Evolutionary conservation across 768 basidiomycete species (phyloP).

Genomic region (Kwoniella mangroviensis): DNA sequence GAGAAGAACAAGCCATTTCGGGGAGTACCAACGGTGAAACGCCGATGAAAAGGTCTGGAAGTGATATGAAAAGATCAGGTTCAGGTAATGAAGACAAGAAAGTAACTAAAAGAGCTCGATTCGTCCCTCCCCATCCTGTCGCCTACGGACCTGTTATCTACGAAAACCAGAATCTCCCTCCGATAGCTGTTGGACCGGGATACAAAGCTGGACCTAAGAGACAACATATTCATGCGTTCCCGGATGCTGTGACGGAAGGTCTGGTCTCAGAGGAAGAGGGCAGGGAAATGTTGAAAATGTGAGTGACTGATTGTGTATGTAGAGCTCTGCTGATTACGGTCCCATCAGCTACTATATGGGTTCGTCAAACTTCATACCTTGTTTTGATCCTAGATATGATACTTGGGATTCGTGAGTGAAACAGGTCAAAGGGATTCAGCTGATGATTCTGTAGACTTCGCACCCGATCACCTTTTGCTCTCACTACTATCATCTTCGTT

Average conservation of each 20-base stretch:
- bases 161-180: constrained; percentile 42
- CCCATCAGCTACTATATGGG: constrained; percentile 78
- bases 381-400: constrained; percentile 81
- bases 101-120: constrained; percentile 37
- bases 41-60: constrained; percentile 17
- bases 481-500: constrained; percentile 91
- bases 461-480: constrained; percentile 88
- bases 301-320: constrained; percentile 41
- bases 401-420: constrained; percentile 70
- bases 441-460: constrained; percentile 62
- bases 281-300: constrained; percentile 84
- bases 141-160: constrained; percentile 34
- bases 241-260: constrained; percentile 85
- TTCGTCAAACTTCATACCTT: constrained; percentile 88
- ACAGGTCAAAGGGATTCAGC: no score
- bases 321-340: constrained; percentile 15
- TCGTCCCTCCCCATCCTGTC: constrained; percentile 25
- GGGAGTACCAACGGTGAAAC: neutral
- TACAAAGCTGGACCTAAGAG: constrained; percentile 33
- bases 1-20: constrained; percentile 39
- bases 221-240: constrained; percentile 65
- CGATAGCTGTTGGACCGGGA: constrained; percentile 23
- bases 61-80: constrained; percentile 8
- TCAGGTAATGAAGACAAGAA: constrained; percentile 12
- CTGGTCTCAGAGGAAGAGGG: constrained; percentile 82